phyloP scores from a whole-genome alignment of 768 basidiomycete genomes.

The Lactarius tabidus region DNA sequence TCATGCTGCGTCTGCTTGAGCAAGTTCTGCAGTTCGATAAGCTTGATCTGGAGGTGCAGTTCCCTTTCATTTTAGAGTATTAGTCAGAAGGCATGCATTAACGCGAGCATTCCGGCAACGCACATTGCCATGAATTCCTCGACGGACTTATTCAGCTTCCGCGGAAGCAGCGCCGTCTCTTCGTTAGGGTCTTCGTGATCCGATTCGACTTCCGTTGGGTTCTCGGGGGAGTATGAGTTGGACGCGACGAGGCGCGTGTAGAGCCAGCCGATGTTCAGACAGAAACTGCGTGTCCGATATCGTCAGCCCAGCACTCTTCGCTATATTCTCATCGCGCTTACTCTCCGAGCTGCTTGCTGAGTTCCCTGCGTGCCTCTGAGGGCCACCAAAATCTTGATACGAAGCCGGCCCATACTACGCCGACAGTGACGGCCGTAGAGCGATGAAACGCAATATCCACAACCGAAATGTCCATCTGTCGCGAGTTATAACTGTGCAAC shows the following conservation, averaged over 20 bases:
- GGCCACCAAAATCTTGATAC: constrained; percentile 96
- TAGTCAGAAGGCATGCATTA: neutral
- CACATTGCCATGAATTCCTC: constrained; percentile 93
- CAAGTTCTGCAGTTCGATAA: constrained; percentile 82
- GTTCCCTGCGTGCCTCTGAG: constrained; percentile 83
- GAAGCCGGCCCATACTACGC: constrained; percentile 85
- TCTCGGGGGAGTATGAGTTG: constrained; percentile 68
- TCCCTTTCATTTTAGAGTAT: constrained; percentile 65
- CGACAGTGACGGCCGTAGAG: constrained; percentile 73
- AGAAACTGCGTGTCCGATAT: constrained; percentile 56
- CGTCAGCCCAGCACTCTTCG: no score
- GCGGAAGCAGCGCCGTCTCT: constrained; percentile 32
- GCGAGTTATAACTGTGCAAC: constrained; percentile 74
- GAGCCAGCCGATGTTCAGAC: constrained; percentile 89
- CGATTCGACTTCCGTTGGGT: constrained; percentile 30
- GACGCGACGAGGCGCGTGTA: constrained; percentile 89
- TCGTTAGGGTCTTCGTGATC: constrained; percentile 26
- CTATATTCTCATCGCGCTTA: no score
- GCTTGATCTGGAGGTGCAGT: constrained; percentile 85
- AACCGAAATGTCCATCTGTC: constrained; percentile 60
- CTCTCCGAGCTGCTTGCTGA: constrained; percentile 85
- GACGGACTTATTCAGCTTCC: constrained; percentile 57
- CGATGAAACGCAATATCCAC: constrained; percentile 71
- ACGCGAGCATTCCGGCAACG: constrained; percentile 26
- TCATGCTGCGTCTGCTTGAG: constrained; percentile 88